Percentiles rank a stretch among this genome's conserved stretches.
These are phyloP conservation scores for Aegilops umbellulata DNA, from an alignment of 176 grass and related monocot species.

Conservation along the genomic window DNA sequence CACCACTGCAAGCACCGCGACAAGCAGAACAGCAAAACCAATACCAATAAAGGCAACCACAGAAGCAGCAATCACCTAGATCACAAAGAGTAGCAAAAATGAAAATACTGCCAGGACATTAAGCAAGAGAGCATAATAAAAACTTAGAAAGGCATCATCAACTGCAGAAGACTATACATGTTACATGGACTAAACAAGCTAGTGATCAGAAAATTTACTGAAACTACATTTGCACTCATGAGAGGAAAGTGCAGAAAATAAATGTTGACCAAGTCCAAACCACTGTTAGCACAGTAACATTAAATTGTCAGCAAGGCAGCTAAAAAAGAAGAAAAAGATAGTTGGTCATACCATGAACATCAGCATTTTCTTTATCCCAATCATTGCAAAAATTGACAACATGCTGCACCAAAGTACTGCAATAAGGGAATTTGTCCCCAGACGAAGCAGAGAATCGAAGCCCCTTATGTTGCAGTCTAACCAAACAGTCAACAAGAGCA, in stretches of 20 bases:
- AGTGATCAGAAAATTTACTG: constrained; percentile 2
- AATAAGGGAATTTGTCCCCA: constrained; percentile 89
- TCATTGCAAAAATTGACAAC: constrained; percentile 80
- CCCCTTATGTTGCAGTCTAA: constrained; percentile 88
- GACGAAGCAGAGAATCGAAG: constrained; percentile 78
- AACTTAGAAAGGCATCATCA: not conserved
- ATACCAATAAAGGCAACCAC: constrained; percentile 49
- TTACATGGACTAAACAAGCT: not conserved
- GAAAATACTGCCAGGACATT: constrained; percentile 13
- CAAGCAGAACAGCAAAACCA: constrained; percentile 59
- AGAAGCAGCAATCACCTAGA: constrained; percentile 69
- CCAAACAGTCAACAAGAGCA: constrained; percentile 80
- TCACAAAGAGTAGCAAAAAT: constrained; percentile 26
- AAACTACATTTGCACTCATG: constrained; percentile 17
- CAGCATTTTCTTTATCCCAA: constrained; percentile 78
- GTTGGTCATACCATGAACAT: constrained; percentile 57
- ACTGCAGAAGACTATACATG: constrained; percentile 1
- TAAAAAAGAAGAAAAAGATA: constrained; percentile 29
- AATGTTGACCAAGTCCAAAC: constrained; percentile 9
- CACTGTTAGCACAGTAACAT: not conserved
- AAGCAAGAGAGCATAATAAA: constrained; percentile 11
- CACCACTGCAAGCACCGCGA: constrained; percentile 43
- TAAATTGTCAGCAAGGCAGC: not conserved
- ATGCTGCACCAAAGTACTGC: constrained; percentile 83
- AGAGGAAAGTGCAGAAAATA: not conserved